Evolutionary conservation across 495 filamentous ascomycete genomes (phyloP).

Genomic region (Annulohypoxylon maeteangense): DNA sequence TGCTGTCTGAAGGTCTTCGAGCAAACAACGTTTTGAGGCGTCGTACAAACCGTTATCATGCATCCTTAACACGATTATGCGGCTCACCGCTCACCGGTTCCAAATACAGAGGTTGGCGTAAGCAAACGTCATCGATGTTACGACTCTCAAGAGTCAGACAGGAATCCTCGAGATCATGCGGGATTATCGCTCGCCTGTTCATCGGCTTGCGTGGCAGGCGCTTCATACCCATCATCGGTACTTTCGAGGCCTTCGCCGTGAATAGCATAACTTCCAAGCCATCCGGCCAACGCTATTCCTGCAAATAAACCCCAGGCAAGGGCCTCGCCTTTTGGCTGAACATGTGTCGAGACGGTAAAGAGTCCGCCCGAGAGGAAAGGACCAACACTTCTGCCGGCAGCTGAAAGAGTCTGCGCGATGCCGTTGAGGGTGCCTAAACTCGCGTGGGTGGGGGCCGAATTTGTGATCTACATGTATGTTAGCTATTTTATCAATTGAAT

Average conservation of each 20-base stretch:
- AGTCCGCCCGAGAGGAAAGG: constrained; percentile 88
- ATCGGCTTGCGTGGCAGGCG: constrained; percentile 20
- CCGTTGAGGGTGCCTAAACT: constrained; percentile 92
- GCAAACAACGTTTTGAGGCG: not conserved
- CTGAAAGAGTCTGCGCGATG: constrained; percentile 92
- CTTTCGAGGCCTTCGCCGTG: constrained; percentile 68
- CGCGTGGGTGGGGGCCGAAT: constrained; percentile 85
- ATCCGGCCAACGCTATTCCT: constrained; percentile 78
- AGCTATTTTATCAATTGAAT: not conserved
- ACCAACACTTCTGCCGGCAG: constrained; percentile 87
- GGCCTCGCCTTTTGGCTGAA: constrained; percentile 83
- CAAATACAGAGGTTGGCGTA: constrained; percentile 12
- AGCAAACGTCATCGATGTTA: constrained; percentile 9
- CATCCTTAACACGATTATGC: not conserved
- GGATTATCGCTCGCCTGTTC: constrained; percentile 33
- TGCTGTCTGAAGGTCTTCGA: not conserved
- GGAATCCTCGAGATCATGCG: constrained; percentile 17
- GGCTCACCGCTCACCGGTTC: not conserved
- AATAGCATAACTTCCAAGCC: constrained; percentile 78
- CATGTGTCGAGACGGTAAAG: constrained; percentile 75
- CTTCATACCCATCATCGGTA: constrained; percentile 54
- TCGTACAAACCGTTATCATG: not conserved
- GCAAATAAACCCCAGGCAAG: constrained; percentile 87
- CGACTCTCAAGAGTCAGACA: not conserved
- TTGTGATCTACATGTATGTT: constrained; percentile 75